Base-by-base conservation (phyloP, 2,329 filamentous ascomycete species). In the Capronia coronata region DNA sequence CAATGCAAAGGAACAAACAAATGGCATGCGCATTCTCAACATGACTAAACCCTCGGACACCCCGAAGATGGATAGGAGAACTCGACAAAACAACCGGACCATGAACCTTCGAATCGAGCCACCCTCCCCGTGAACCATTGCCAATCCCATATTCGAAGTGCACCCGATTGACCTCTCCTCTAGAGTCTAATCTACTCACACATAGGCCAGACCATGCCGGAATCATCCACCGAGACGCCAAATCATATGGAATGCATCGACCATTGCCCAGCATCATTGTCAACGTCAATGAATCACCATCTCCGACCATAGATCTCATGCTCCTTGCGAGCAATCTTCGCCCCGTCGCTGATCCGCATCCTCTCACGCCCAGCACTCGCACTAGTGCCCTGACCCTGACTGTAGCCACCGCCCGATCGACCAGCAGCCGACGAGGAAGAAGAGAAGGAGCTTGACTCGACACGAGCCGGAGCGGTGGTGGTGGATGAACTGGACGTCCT, bases 301-400 rank as follows among this genome's bases (percentile, higher is more conserved):
- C 54, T 35, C 29, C 51, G 45, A 9, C 51, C 54, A 39, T 49
- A 56, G 19, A 56, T 48, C 19, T 53, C 44, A 38, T 56, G 45
- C 29, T 56, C 54, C 29, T 51, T 53, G 9, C 39, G 39, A 23
- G 22, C 13, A 18, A 46, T 51, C 25, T 48, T 54, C 10, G 25
- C 39, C 3, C 32, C 40, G 23, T 48, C 45, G 40, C 51, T 51
- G 19, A 49, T 16, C 14, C 54, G 44, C 18, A 35, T 39, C 34
- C 47, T 51, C 21, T 52, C 49, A 14, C 43, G 39, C 14, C 38
- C 23, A 13, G 23, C 39, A 21, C 39, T 42, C 13, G 42, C 39
- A 47, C 14, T 34, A 23, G 21, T 38, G 16, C 29, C 34, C 21
- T 29, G n/a, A 27, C n/a, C 35, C n/a, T 5, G n/a, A 30, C 46